Evolutionary conservation across 495 filamentous ascomycete genomes (phyloP).

Genomic region (Cercophora scortea): DNA sequence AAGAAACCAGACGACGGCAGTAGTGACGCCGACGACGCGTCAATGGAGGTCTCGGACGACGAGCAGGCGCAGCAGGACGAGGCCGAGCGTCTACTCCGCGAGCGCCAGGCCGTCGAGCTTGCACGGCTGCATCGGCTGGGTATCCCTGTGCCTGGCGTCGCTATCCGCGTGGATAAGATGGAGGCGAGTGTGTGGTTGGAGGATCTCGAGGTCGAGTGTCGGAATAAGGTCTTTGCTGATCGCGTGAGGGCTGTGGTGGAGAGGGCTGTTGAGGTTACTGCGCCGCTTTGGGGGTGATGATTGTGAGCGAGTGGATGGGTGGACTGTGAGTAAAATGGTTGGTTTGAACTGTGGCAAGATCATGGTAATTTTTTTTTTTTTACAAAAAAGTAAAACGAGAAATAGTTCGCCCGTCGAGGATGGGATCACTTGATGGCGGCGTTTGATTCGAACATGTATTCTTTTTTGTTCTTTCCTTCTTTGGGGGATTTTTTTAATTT

Average conservation of each 20-base stretch:
- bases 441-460: no score
- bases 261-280: constrained; percentile 82
- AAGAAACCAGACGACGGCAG: constrained; percentile 3
- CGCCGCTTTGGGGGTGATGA: constrained; percentile 52
- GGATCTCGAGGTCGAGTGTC: constrained; percentile 80
- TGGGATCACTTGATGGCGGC: no score
- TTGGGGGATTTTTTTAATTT: no score
- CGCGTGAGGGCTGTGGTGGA: constrained; percentile 84
- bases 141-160: constrained; percentile 80
- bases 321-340: background rate
- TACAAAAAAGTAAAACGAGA: no score
- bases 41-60: constrained; percentile 31
- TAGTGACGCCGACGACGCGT: constrained; percentile 24
- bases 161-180: constrained; percentile 82
- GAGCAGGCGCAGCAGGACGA: constrained; percentile 31
- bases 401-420: no score
- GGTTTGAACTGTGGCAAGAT: no score
- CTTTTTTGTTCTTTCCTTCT: no score
- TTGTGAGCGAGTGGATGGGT: background rate
- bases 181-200: constrained; percentile 88
- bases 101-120: constrained; percentile 45
- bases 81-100: constrained; percentile 28
- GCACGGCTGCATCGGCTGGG: constrained; percentile 69
- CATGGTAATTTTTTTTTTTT: no score
- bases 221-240: constrained; percentile 62